Evolutionary conservation across 257 asterid species (phyloP).

Genomic region (Rehmannia glutinosa): DNA sequence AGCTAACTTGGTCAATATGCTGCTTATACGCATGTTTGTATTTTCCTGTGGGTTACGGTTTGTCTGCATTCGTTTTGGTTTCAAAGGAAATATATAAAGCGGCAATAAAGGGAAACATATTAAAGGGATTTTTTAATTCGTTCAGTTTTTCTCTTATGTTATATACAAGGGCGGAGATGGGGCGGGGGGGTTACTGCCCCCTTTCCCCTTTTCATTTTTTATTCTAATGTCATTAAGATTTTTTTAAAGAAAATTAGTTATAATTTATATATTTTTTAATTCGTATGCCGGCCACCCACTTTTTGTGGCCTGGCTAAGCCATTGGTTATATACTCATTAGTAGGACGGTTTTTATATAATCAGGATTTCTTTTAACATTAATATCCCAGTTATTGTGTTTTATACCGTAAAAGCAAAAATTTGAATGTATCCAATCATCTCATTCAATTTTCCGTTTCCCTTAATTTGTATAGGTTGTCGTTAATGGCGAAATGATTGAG

Average conservation of each 20-base stretch:
- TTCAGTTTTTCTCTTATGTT: background rate
- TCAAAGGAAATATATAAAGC: background rate
- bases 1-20: background rate
- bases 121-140: background rate
- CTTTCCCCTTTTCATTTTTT: too few relatives aligned
- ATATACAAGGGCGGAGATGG: too few relatives aligned
- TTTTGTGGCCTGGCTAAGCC: too few relatives aligned
- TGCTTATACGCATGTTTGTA: background rate
- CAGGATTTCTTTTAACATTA: background rate
- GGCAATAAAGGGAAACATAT: background rate
- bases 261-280: too few relatives aligned
- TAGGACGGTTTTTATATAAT: too few relatives aligned
- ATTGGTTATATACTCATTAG: too few relatives aligned
- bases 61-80: background rate
- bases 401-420: background rate
- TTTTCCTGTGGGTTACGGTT: background rate
- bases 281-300: too few relatives aligned
- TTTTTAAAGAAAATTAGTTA: too few relatives aligned
- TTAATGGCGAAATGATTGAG: slow-evolving; percentile 82
- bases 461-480: slow-evolving; percentile 58
- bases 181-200: too few relatives aligned
- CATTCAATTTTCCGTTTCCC: background rate
- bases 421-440: background rate
- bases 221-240: too few relatives aligned
- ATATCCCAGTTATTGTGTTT: background rate